Base-by-base conservation (phyloP, 148 eudicot genomes). In the Nepenthes mirabilis region DNA sequence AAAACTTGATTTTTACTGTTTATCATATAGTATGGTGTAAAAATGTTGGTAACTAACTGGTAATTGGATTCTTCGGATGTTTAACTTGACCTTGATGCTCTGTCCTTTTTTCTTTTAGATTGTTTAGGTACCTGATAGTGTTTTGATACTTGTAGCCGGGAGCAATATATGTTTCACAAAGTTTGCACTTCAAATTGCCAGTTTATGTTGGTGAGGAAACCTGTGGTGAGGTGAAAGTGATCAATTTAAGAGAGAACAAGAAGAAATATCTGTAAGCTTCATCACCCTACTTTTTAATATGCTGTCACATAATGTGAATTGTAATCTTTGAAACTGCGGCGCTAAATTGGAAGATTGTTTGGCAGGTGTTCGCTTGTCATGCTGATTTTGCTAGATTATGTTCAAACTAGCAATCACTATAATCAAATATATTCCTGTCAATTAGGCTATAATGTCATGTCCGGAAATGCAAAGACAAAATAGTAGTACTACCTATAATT, bases 81-180 rank as follows among this genome's bases (percentile, higher is more conserved):
- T 33, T 54, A 14, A 36, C 13, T 14, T 45, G 48, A 13, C 32
- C n/a, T 6, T 13, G 33, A 36, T 43, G 53, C 47, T 12, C 23
- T 36, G 48, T 10, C 11, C 1, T 14, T 36, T 52, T 37, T 51
- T 37, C 13, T 23, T 37, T 33, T 57, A 23, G 59, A 35, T 14
- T 47, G 32, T 23, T 33, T 32, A 59, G 34, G 32, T 11, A 3
- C 12, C 49, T 48, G 43, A 66, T 43, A 33, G 10, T 1, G 5
- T 68, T 45, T 55, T 54, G 45, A 32, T 47, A 61, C 59, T 60
- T 65, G 75, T 65, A 87, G 97, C 97, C 97, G 50, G 90, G 95
- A 68, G 97, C 93, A 14, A 74, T 87, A 2, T 91, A 91, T 65
- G 73, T 77, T 67, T 79, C 87, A 40, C 97, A 91, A 60, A 88